Conservation (phyloP, 306 rosid species). For the Cucumis sativus region DNA sequence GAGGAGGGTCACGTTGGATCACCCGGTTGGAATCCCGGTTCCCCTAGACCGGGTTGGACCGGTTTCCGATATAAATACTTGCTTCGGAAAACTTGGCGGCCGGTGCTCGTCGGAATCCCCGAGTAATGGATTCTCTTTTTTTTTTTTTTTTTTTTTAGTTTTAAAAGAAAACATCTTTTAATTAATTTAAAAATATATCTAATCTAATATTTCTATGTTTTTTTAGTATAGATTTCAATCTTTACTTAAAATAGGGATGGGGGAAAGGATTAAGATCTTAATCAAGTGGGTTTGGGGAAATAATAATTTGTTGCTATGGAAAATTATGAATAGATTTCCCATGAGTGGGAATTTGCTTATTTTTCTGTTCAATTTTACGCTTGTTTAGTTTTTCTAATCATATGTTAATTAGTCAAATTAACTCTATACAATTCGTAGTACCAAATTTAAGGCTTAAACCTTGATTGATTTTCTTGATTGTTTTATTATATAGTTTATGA, state of each 20-base stretch:
- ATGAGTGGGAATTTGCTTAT: background rate
- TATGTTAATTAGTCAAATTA: background rate
- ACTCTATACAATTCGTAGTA: background rate
- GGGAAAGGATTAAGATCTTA: background rate
- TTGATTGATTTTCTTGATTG: background rate
- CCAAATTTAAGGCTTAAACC: background rate
- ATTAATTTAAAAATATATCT: background rate
- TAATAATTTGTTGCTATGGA: background rate
- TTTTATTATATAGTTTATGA: background rate
- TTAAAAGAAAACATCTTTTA: background rate
- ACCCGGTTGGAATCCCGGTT: slow-evolving; percentile 25
- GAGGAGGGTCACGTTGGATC: slow-evolving; percentile 11
- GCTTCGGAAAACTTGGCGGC: slow-evolving; percentile 72
- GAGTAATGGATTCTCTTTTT: slow-evolving; percentile 17
- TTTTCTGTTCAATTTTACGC: background rate
- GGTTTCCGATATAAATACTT: slow-evolving; percentile 59
- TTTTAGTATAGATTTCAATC: background rate
- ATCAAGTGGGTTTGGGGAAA: background rate
- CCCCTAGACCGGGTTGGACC: slow-evolving; percentile 43
- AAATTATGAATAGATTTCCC: background rate
- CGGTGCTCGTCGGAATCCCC: slow-evolving; percentile 50
- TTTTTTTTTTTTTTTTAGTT: too few species aligned
- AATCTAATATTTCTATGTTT: background rate
- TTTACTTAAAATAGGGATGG: background rate
- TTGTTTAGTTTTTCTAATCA: background rate